These are phyloP conservation scores for Isatis lusitanica DNA, from an alignment of 441 rosid genomes.

Conservation along the genomic window DNA sequence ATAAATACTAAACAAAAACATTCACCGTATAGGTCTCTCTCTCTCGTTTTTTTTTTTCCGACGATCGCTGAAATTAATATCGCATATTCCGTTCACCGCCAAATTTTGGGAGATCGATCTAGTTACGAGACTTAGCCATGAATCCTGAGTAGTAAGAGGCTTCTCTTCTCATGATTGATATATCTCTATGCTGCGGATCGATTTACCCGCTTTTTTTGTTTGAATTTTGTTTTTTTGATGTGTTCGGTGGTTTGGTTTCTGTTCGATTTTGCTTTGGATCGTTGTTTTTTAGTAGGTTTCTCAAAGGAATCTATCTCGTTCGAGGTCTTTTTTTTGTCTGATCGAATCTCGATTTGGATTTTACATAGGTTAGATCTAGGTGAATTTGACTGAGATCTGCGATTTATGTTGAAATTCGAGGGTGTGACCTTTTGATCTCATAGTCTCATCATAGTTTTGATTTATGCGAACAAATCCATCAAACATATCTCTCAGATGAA, in stretches of 20 bases:
- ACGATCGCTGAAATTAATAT: slow-evolving; percentile 17
- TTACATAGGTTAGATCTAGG: slow-evolving; percentile 17
- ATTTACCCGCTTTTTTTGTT: not conserved
- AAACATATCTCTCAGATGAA: not conserved
- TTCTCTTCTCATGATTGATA: slow-evolving; percentile 9
- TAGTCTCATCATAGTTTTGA: not conserved
- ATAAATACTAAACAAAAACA: not conserved
- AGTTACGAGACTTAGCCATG: slow-evolving; percentile 10
- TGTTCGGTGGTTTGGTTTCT: not conserved
- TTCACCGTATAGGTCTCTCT: slow-evolving; percentile 23
- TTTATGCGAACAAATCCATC: not conserved
- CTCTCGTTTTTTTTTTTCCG: not conserved
- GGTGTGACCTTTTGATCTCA: not conserved
- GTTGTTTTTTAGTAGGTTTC: not conserved
- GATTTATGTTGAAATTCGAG: not conserved
- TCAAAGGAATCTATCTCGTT: not conserved
- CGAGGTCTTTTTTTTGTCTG: not conserved
- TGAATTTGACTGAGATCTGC: slow-evolving; percentile 19
- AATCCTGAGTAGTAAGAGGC: slow-evolving; percentile 39
- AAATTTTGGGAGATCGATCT: slow-evolving; percentile 27
- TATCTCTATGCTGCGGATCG: slow-evolving; percentile 12
- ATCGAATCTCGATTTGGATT: slow-evolving; percentile 18
- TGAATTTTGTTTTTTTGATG: not conserved
- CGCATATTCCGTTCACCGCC: slow-evolving; percentile 3
- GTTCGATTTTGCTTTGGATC: slow-evolving; percentile 11